phyloP scores from a whole-genome alignment of 2,329 filamentous ascomycete genomes.

The Huntiella bhutanensis region DNA sequence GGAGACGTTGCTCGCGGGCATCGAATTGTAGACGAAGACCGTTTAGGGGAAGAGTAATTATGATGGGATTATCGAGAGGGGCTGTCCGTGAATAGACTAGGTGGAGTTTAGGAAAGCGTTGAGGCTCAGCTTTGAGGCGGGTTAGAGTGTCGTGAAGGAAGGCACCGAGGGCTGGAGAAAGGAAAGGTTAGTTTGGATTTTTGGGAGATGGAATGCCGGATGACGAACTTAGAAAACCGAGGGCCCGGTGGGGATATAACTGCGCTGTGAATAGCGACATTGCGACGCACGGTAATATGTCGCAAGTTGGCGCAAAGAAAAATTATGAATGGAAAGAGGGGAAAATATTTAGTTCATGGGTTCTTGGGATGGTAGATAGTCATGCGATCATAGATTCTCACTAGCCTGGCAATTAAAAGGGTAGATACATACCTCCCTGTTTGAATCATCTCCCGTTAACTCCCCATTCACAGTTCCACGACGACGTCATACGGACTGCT shows the following conservation, averaged over 20 bases:
- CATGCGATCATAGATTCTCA: too few relatives aligned
- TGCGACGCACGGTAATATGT: slow-evolving; percentile 5
- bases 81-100: slow-evolving; percentile 58
- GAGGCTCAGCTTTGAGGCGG: slow-evolving; percentile 71
- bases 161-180: slow-evolving; percentile 54
- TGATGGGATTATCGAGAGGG: slow-evolving; percentile 57
- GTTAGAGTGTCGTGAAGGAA: slow-evolving; percentile 81
- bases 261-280: slow-evolving; percentile 39
- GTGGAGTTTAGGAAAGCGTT: slow-evolving; percentile 65
- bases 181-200: background rate
- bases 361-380: too few relatives aligned
- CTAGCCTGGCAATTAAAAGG: too few relatives aligned
- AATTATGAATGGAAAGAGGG: background rate
- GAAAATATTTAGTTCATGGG: background rate
- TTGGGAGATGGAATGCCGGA: background rate
- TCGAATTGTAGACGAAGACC: slow-evolving; percentile 84
- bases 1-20: slow-evolving; percentile 75
- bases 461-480: background rate
- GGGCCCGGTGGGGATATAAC: slow-evolving; percentile 45
- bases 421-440: too few relatives aligned
- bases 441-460: background rate
- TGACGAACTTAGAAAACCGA: slow-evolving; percentile 38
- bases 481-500: slow-evolving; percentile 9
- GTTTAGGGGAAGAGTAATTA: slow-evolving; percentile 62
- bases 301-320: background rate